phyloP scores from a whole-genome alignment of 2,329 filamentous ascomycete species.

The Fusarium pseudocircinatum region DNA sequence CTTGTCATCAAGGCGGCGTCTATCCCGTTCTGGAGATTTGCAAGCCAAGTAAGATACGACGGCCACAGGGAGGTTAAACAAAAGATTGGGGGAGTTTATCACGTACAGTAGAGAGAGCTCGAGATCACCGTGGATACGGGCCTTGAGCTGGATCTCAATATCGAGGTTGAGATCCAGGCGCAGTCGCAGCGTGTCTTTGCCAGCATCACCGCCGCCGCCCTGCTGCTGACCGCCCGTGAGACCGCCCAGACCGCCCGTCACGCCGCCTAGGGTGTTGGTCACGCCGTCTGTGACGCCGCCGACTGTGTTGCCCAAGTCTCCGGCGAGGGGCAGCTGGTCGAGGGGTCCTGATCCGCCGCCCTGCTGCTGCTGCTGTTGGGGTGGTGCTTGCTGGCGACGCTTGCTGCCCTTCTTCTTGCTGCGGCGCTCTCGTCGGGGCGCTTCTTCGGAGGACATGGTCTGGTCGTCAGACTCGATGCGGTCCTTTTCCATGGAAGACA shows the following conservation, averaged over 20 bases:
- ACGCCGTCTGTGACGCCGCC: constrained; percentile 55
- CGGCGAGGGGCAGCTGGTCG: constrained; percentile 51
- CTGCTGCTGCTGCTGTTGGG: constrained; percentile 27
- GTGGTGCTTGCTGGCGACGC: constrained; percentile 40
- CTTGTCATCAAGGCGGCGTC: constrained; percentile 5
- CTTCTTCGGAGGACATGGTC: constrained; percentile 37
- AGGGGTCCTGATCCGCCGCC: constrained; percentile 41
- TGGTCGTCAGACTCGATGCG: constrained; percentile 42
- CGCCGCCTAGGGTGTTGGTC: constrained; percentile 53
- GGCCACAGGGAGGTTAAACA: constrained; percentile 3
- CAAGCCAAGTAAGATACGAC: constrained; percentile 42
- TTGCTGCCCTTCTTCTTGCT: constrained; percentile 47
- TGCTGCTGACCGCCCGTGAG: constrained; percentile 52
- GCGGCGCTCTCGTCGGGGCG: constrained; percentile 37
- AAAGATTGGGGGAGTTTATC: background rate
- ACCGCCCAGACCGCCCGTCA: constrained; percentile 52
- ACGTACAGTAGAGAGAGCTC: constrained; percentile 75
- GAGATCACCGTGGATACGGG: constrained; percentile 84
- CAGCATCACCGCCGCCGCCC: constrained; percentile 52
- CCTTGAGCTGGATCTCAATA: constrained; percentile 86
- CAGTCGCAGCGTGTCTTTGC: constrained; percentile 72
- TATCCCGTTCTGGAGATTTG: constrained; percentile 43
- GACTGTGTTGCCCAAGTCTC: constrained; percentile 48
- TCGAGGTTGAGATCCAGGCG: constrained; percentile 84
- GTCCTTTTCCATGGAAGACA: constrained; percentile 44